Evolutionary conservation across 2,329 filamentous ascomycete genomes (phyloP), one percentile per base, ranked within the genome.

Genomic region (Fusarium annulatum): DNA sequence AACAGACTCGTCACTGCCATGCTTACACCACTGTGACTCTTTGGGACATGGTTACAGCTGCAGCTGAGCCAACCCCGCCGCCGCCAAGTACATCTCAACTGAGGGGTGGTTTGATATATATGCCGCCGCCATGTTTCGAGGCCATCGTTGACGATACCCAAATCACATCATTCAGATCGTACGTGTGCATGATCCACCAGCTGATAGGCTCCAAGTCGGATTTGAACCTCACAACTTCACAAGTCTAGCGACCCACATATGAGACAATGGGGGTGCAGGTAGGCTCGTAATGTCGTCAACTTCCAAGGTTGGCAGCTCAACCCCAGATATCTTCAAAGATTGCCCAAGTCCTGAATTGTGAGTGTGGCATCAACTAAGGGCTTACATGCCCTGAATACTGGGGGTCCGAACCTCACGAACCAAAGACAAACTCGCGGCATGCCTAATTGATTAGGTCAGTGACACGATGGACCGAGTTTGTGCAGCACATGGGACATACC

Each of bases 401-500:
- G 61, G 53, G 36, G 46, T 26, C 43, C 56, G 58, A 69, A 55
- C 52, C 45, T 68, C 59, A 64, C 59, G 64, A 67, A 36, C 69
- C 69, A 69, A 79, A 79, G 45, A 79, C 80, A 68, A 84, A 84
- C 63, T 84, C 82, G 28, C 82, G 81, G 58, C 82, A 84, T 12
- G 82, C 81, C 82, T 83, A 64, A 45, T 69, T 58, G 48, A 58
- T 34, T 30, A 57, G 26, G 66, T 78, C 61, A 78, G 76, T 71
- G 38, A 67, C 33, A 64, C 57, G 30, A 63, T 30, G 42, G 45
- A 21, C 33, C 28, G 33, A 58, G 33, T 46, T 45, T 42, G 58
- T 63, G 55, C 48, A 38, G 46, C 39, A 55, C 43, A 55, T 56
- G 48, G 56, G 43, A 86, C 90, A 81, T 84, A 92, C 90, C 67